Percentiles rank a stretch among this genome's conserved stretches.
Evolutionary conservation across 352 stramenopile genomes (phyloP).

Genomic region (Halophytophthora batemanensis): DNA sequence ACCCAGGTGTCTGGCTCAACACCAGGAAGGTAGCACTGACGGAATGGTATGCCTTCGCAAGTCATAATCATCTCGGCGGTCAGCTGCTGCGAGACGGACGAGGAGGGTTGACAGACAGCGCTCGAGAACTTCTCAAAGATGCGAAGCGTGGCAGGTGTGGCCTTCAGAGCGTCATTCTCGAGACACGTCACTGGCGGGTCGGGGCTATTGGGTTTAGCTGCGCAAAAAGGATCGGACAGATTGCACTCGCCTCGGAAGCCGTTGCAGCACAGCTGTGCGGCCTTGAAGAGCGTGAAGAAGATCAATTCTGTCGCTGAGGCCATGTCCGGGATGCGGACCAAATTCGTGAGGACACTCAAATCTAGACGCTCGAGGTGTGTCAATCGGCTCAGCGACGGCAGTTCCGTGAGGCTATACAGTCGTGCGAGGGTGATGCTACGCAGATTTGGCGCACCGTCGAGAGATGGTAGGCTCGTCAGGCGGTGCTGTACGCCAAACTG

Average conservation of each 20-base stretch:
- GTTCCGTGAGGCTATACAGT: slow-evolving; percentile 10
- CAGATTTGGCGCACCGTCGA: slow-evolving; percentile 30
- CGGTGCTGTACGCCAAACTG: slow-evolving; percentile 29
- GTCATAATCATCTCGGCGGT: slow-evolving; percentile 20
- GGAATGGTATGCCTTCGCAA: slow-evolving; percentile 24
- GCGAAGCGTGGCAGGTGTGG: slow-evolving; percentile 6
- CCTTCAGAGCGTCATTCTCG: neutral
- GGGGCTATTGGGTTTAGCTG: neutral
- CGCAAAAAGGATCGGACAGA: slow-evolving; percentile 23
- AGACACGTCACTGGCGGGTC: slow-evolving; percentile 14
- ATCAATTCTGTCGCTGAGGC: slow-evolving; percentile 6
- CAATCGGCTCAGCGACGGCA: slow-evolving; percentile 26
- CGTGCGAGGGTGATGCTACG: slow-evolving; percentile 26
- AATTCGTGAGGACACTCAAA: slow-evolving; percentile 13
- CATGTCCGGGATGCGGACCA: slow-evolving; percentile 26
- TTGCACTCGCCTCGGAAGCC: slow-evolving; percentile 29
- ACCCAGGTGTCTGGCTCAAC: slow-evolving; percentile 1
- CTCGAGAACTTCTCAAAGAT: slow-evolving; percentile 8
- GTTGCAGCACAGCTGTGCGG: slow-evolving; percentile 33
- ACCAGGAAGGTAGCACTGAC: slow-evolving; percentile 20
- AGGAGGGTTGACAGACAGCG: slow-evolving; percentile 14
- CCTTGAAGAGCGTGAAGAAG: slow-evolving; percentile 25
- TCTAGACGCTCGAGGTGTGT: slow-evolving; percentile 23
- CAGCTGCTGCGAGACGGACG: slow-evolving; percentile 13
- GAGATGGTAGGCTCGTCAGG: slow-evolving; percentile 21